Base-by-base conservation (phyloP, 83 land plant species). In the Diphasiastrum complanatum region DNA sequence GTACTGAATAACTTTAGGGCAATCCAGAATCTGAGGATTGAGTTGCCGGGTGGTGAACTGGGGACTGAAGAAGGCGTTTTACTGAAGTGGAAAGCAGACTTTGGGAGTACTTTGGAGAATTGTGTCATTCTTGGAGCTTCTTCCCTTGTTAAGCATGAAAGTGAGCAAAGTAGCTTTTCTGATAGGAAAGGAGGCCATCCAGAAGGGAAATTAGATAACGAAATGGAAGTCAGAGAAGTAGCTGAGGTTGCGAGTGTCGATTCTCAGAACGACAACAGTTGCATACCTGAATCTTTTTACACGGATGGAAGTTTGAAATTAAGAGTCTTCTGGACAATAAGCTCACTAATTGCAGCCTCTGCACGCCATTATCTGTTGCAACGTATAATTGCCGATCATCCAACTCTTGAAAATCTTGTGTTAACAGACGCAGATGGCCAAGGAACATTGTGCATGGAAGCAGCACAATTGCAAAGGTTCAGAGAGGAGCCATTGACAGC, bases 61-160 rank as follows among this genome's bases (percentile, higher is more conserved):
- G 63, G 52, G 12, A 27, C 41, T 2, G 63, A 60, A 24, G 49
- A 60, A 6, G 63, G 63, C 1, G 2, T 41, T 41, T 4, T 57
- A 33, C 27, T 60, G 27, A 60, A 60, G 48, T 60, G 63, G 63
- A 60, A 41, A 32, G 63, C 63, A 5, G 63, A 60, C 47, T 60
- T 60, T 60, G 63, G 63, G 24, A 60, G 63, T 26, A 25, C 63
- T 1, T 28, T 60, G 30, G 63, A 60, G n/a, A 25, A 8, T 10
- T 60, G 63, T 28, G 31, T 11, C 14, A 60, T 60, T 26, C 63
- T 60, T 2, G 63, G 43, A 2, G 63, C 63, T 18, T 60, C 63
- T 18, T 60, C 63, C 11, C 48, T 40, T 4, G 41, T 24, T 12
- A 43, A n/a, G n/a, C n/a, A n/a, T n/a, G n/a, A n/a, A n/a, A n/a